Evolutionary conservation across 1,139 yeast genomes (phyloP), one percentile per base, ranked within the genome.

Genomic region (Suhomyces maxii): DNA sequence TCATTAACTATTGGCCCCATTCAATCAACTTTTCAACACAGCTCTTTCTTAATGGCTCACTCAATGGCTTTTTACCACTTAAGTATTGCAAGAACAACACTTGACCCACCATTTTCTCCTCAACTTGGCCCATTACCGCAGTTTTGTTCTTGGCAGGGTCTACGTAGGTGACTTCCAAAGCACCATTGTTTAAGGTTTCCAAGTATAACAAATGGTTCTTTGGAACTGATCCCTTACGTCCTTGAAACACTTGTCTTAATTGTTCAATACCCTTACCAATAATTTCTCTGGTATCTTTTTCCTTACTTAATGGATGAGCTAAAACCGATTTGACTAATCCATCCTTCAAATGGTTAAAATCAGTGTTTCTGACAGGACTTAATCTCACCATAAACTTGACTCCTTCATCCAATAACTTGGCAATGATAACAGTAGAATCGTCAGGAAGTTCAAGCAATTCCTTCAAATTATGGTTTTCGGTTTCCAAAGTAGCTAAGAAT

Each of bases 351-450:
- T 93, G 98, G 52, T 82, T 82, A 65, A 86, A 89, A 64, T 91
- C 97, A 1, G 98, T 91, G 63, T 87, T 89, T 60, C 96, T 79
- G 9, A 86, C 84, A 0, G 99, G 97, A 14, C 86, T 84, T 53
- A 93, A 84, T 53, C 96, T 75, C 33, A 89, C 83, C 40, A 83
- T 72, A 55, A 89, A 75, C 48, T 82, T 77, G 23, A 87, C 78
- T 9, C 83, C 81, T n/a, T 77, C 67, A 39, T 79, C 81, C 39
- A 89, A 63, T 39, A 90, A 67, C 44, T 76, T 71, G 23, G 78
- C 73, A 25, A 89, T 64, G 23, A 88, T 60, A 5, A 76, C 72
- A 8, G 73, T 69, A 1, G 95, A 69, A 36, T 55, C 44, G 7
- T 57, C 64, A 9, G 64, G 62, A 46, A 69, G 66, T 5, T 52